phyloP scores from a whole-genome alignment of 495 filamentous ascomycete species.

The Parachaetomium inaequale region DNA sequence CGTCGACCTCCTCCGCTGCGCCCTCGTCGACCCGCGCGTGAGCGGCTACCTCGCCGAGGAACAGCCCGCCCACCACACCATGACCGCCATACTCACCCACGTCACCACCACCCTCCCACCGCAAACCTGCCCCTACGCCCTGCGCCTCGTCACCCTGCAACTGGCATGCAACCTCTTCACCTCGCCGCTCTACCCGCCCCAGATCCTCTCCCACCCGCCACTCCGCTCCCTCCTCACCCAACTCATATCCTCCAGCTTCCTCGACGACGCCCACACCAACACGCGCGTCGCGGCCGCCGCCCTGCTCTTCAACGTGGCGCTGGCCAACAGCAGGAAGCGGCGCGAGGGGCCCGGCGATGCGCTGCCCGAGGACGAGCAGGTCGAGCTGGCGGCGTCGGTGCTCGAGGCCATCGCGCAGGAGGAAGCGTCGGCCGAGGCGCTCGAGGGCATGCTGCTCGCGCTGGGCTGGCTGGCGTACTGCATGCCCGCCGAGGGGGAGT shows the following conservation, averaged over 20 bases:
- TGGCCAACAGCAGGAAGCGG: conserved; percentile 63
- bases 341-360: conserved; percentile 54
- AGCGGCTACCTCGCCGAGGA: conserved; percentile 84
- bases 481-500: conserved; percentile 60
- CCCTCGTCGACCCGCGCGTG: conserved; percentile 77
- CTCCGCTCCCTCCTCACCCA: conserved; percentile 41
- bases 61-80: conserved; percentile 56
- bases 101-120: conserved; percentile 42
- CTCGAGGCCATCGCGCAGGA: conserved; percentile 71
- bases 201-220: conserved; percentile 37
- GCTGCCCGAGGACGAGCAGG: conserved; percentile 63
- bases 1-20: conserved; percentile 74
- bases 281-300: conserved; percentile 73
- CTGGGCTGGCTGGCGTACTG: conserved; percentile 72
- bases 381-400: conserved; percentile 72
- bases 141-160: conserved; percentile 74
- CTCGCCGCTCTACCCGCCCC: conserved; percentile 52
- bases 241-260: conserved; percentile 52
- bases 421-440: conserved; percentile 62
- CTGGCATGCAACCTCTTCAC: conserved; percentile 62
- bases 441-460: conserved; percentile 68
- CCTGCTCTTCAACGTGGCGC: conserved; percentile 77
- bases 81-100: conserved; percentile 60
- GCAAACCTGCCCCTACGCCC: conserved; percentile 63
- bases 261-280: conserved; percentile 51